Base-by-base conservation (phyloP, 176 grass and related monocot species). In the Oryza coarctata region DNA sequence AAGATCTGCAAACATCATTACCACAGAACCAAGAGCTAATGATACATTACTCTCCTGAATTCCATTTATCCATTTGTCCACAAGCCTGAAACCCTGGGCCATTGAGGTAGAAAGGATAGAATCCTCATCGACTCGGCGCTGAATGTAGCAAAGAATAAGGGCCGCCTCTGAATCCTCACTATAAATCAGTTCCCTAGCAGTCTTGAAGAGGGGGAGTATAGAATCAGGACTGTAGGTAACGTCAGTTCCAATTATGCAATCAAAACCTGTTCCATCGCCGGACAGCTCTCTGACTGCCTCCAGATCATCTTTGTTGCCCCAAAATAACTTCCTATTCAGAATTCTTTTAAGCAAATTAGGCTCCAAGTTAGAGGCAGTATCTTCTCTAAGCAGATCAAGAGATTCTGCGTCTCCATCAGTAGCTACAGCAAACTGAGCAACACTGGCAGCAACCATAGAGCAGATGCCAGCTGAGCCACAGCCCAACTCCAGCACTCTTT, bases 381-480 rank as follows among this genome's bases (percentile, higher is more conserved):
- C 95, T 40, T 98, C 71, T 82, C 55, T 86, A 67, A 95, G 82
- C 32, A 98, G 90, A 17, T 88, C 78, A 7, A 98, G 86, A 3
- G 92, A 92, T 84, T 93, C 90, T 77, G 26, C 27, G 80, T 98
- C 95, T 60, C 95, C 95, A 71, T 98, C 95, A 22, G 95, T 98
- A 71, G 92, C 75, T 29, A 98, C 79, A 74, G 93, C 85, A 63
- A 89, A 70, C 40, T 90, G 65, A 61, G 90, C 82, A 30, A 78
- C 91, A 71, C 67, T 84, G 36, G 87, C 70, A 68, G 90, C 90
- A 35, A 98, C 89, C 90, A 98, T 98, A 18, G 95, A 98, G 69
- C 95, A 94, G 29, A 98, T 90, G 80, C 90, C 95, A 64, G 90
- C 84, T 9, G 90, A 98, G 10, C 95, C 95, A 71, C 92, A 89